These are phyloP conservation scores for Magnusiomyces starmeri DNA, from an alignment of 1,139 yeast species.

Conservation along the genomic window DNA sequence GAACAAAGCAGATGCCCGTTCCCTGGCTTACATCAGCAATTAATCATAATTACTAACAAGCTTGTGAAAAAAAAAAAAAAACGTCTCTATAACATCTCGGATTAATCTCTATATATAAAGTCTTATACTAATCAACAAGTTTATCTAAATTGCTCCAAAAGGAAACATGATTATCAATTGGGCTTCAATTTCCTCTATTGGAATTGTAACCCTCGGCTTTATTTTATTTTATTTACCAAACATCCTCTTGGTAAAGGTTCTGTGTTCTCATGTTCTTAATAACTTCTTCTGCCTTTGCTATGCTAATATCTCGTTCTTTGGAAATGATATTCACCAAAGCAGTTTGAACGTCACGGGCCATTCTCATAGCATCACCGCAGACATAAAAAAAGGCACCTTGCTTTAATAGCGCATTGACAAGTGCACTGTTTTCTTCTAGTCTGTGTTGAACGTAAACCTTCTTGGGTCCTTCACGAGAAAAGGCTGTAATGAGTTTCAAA, in stretches of 20 bases:
- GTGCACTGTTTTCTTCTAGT: slow-evolving; percentile 48
- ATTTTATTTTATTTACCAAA: slow-evolving; percentile 50
- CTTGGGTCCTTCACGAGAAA: slow-evolving; percentile 61
- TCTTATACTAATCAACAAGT: too few species aligned
- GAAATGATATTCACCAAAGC: slow-evolving; percentile 60
- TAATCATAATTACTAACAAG: too few species aligned
- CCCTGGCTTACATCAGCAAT: too few species aligned
- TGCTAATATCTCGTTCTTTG: slow-evolving; percentile 49
- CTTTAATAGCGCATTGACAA: slow-evolving; percentile 52
- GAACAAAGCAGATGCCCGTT: too few species aligned
- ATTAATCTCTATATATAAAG: too few species aligned
- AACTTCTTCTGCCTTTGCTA: slow-evolving; percentile 67
- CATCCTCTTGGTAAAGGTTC: slow-evolving; percentile 94
- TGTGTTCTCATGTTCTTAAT: slow-evolving; percentile 74
- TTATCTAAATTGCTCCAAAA: too few species aligned
- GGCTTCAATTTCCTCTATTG: too few species aligned
- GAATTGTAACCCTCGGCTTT: too few species aligned
- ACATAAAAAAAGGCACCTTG: slow-evolving; percentile 86
- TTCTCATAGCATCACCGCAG: slow-evolving; percentile 92
- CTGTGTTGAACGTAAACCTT: slow-evolving; percentile 89
- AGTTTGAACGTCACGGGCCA: slow-evolving; percentile 94
- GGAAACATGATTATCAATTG: too few species aligned
- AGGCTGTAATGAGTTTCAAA: slow-evolving; percentile 62
- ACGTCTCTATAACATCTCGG: too few species aligned
- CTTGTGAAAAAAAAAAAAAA: too few species aligned